Base-by-base conservation (phyloP, 108 stramenopile genomes). In the Hondaea fermentalgiana region DNA sequence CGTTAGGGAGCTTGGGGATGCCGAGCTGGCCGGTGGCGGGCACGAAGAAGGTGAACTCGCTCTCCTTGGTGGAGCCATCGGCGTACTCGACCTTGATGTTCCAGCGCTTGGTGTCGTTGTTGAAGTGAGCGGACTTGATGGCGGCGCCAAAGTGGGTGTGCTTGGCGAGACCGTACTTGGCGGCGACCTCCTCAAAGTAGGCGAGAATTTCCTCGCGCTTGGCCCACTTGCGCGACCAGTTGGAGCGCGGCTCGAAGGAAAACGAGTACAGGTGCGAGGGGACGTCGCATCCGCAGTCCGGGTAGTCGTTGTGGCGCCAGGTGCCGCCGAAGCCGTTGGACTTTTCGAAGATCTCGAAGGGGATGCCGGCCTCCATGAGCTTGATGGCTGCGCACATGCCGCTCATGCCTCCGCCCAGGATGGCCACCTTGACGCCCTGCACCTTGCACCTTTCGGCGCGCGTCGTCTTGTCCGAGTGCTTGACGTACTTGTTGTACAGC, bases 341-440 rank as follows among this genome's bases (percentile, higher is more conserved):
- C 76, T 35, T 83, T 23, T 83, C 76, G 28, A 83, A 83, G 76
- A 83, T 83, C 25, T 53, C 76, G 76, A 53, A 83, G 45, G 76
- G 76, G 16, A 83, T 53, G 76, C 76, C 76, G 51, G 76, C 76
- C 76, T 83, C 76, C 76, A 45, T 12, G 10, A 83, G 76, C 76
- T 83, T 83, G 76, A 83, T 83, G 45, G 76, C 76, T 12, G 51
- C 12, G 76, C 76, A 83, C 17, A 83, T 53, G n/a, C 76, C 76
- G 51, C 76, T 83, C 49, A 83, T 53, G 45, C 76, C 76, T 2
- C 23, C 76, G 51, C 76, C 76, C n/a, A 83, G 49, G 23, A 83
- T 83, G 49, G 76, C 76, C 12, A 83, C 76, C 51, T 83, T 47
- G 76, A 83, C 45, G 45, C 76, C 76, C 51, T 83, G 49, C 4